A percentile compares a stretch with the other conserved stretches of the same genome.
Conservation (phyloP, 352 stramenopile species). For the Phytophthora citricola region DNA sequence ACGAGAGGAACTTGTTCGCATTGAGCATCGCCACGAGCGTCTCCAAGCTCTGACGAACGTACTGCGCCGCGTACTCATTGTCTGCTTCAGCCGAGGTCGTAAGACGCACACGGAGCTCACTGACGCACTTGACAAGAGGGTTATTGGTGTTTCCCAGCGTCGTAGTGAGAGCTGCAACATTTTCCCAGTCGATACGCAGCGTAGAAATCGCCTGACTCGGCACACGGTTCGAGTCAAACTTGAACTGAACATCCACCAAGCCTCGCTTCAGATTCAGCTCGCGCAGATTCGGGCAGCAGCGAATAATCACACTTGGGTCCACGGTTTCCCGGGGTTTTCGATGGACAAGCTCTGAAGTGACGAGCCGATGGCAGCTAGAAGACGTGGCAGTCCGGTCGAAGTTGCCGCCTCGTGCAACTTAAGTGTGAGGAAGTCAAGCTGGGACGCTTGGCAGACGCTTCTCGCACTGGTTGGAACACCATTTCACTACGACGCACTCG, state of each 20-base stretch:
- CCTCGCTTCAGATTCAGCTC: slow-evolving; percentile 17
- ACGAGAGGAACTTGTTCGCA: slow-evolving; percentile 17
- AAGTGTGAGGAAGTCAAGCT: slow-evolving; percentile 11
- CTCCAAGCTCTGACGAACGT: slow-evolving; percentile 5
- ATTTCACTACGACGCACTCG: slow-evolving; percentile 17
- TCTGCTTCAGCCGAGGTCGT: not conserved
- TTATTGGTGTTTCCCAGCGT: slow-evolving; percentile 15
- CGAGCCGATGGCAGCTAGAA: slow-evolving; percentile 16
- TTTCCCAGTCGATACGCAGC: slow-evolving; percentile 12
- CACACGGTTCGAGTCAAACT: not conserved
- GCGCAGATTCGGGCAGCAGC: slow-evolving; percentile 23
- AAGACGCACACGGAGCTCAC: slow-evolving; percentile 13
- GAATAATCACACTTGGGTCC: slow-evolving; percentile 21
- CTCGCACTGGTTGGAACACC: slow-evolving; percentile 4
- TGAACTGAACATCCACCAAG: slow-evolving; percentile 13
- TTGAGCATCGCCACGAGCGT: slow-evolving; percentile 17
- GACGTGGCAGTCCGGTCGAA: slow-evolving; percentile 13
- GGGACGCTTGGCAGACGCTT: not conserved
- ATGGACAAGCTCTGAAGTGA: slow-evolving; percentile 22
- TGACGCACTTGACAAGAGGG: slow-evolving; percentile 16
- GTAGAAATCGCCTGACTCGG: slow-evolving; percentile 8
- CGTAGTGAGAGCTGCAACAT: slow-evolving; percentile 9
- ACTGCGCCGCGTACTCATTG: not conserved
- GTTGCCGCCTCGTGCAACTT: slow-evolving; percentile 1
- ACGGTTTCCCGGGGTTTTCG: slow-evolving; percentile 11